Evolutionary conservation across 192 early-diverging fungal species (phyloP).

Genomic region (Coemansia sp.): DNA sequence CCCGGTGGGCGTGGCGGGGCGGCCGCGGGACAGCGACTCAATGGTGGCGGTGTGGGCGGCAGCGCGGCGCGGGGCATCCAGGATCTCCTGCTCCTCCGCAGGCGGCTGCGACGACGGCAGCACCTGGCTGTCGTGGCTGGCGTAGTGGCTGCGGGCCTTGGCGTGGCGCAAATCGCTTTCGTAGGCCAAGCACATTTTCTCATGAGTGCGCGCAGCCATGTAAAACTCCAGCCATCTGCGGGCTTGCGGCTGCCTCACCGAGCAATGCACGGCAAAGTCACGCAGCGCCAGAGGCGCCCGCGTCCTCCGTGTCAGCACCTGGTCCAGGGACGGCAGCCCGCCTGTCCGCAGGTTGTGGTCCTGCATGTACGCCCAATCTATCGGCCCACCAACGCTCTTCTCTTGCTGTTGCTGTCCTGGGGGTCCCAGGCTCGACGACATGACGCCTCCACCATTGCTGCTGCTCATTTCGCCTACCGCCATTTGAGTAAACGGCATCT

Average conservation of each 20-base stretch:
- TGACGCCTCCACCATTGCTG: background rate
- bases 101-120: background rate
- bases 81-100: background rate
- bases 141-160: slow-evolving; percentile 49
- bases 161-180: slow-evolving; percentile 49
- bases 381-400: slow-evolving; percentile 1
- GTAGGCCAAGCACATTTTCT: slow-evolving; percentile 51
- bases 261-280: slow-evolving; percentile 52
- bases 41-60: slow-evolving; percentile 41
- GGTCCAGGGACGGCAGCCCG: slow-evolving; percentile 51
- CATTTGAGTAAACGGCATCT: slow-evolving; percentile 44
- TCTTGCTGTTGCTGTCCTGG: background rate
- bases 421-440: too few relatives aligned
- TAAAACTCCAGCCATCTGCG: slow-evolving; percentile 53
- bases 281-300: slow-evolving; percentile 45
- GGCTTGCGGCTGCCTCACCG: slow-evolving; percentile 52
- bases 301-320: slow-evolving; percentile 47
- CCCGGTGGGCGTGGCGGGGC: background rate
- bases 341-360: slow-evolving; percentile 52
- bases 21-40: slow-evolving; percentile 35
- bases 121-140: slow-evolving; percentile 14
- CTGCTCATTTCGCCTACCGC: slow-evolving; percentile 33
- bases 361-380: slow-evolving; percentile 53
- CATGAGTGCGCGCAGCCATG: slow-evolving; percentile 49
- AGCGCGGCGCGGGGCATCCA: slow-evolving; percentile 10